Evolutionary conservation across 805 yeast species (phyloP).

Genomic region (Candida stauntonica): DNA sequence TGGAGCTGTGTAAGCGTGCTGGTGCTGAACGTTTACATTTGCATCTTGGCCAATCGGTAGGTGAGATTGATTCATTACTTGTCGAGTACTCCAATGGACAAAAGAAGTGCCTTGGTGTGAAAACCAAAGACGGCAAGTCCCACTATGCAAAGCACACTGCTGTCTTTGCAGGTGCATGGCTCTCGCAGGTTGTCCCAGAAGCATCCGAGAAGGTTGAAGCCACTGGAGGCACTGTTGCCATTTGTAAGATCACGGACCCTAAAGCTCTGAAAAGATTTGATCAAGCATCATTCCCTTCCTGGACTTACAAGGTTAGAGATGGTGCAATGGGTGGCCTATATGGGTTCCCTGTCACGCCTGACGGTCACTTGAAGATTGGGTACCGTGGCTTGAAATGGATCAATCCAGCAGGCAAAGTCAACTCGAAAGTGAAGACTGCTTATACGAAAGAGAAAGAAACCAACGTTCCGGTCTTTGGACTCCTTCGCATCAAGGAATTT

Average conservation of each 20-base stretch:
- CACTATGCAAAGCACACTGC: conserved; percentile 6
- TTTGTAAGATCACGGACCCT: conserved; percentile 23
- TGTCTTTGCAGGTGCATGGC: conserved; percentile 19
- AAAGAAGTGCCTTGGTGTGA: conserved; percentile 24
- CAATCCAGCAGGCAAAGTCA: conserved; percentile 21
- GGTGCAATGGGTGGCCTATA: conserved; percentile 30
- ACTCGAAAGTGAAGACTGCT: conserved; percentile 28
- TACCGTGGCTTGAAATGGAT: conserved; percentile 30
- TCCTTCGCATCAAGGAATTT: conserved; percentile 25
- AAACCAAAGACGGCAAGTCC: conserved; percentile 14
- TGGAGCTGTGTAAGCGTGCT: conserved; percentile 19
- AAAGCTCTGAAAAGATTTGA: conserved; percentile 20
- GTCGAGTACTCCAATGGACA: too few relatives aligned
- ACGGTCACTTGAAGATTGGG: conserved; percentile 29
- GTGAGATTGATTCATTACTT: conserved; percentile 8
- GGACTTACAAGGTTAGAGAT: conserved; percentile 30
- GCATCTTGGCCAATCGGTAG: conserved; percentile 20
- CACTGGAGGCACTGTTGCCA: conserved; percentile 29
- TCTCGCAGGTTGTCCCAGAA: conserved; percentile 27
- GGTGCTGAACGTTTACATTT: conserved; percentile 23
- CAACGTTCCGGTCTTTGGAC: conserved; percentile 28
- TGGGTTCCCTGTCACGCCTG: conserved; percentile 28
- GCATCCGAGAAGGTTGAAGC: conserved; percentile 27
- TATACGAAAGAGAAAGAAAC: conserved; percentile 24
- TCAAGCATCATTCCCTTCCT: conserved; percentile 24